Evolutionary conservation across 345 rosid genomes (phyloP).

Genomic region (Anacardium occidentale): DNA sequence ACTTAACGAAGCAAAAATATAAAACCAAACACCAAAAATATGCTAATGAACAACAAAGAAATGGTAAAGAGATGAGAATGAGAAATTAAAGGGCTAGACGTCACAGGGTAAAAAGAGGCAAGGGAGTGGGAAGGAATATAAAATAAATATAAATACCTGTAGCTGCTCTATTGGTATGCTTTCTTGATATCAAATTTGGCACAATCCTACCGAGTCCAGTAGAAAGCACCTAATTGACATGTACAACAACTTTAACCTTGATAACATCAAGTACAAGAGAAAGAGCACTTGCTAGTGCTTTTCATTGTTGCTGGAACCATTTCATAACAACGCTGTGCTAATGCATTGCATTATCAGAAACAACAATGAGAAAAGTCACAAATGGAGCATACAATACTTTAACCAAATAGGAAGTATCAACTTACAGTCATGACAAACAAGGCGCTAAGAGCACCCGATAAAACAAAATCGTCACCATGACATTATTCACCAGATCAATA

Average conservation of each 20-base stretch:
- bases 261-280: slow-evolving; percentile 16
- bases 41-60: not conserved
- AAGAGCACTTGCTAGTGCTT: slow-evolving; percentile 7
- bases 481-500: no score
- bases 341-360: slow-evolving; percentile 12
- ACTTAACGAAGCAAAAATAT: not conserved
- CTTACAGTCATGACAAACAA: slow-evolving; percentile 97
- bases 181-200: slow-evolving; percentile 97
- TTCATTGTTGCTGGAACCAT: slow-evolving; percentile 7
- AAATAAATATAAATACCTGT: slow-evolving; percentile 52
- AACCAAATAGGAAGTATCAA: slow-evolving; percentile 6
- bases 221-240: slow-evolving; percentile 73
- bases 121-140: not conserved
- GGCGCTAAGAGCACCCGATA: slow-evolving; percentile 92
- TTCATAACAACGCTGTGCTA: not conserved
- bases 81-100: not conserved
- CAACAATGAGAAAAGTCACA: not conserved
- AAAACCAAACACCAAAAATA: not conserved
- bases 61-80: not conserved
- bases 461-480: not conserved
- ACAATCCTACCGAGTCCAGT: slow-evolving; percentile 99
- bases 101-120: not conserved
- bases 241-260: slow-evolving; percentile 23
- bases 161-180: slow-evolving; percentile 98
- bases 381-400: not conserved